Evolutionary conservation across 2,329 filamentous ascomycete genomes (phyloP), one percentile per base, ranked within the genome.

Genomic region (Trichoderma sp.): DNA sequence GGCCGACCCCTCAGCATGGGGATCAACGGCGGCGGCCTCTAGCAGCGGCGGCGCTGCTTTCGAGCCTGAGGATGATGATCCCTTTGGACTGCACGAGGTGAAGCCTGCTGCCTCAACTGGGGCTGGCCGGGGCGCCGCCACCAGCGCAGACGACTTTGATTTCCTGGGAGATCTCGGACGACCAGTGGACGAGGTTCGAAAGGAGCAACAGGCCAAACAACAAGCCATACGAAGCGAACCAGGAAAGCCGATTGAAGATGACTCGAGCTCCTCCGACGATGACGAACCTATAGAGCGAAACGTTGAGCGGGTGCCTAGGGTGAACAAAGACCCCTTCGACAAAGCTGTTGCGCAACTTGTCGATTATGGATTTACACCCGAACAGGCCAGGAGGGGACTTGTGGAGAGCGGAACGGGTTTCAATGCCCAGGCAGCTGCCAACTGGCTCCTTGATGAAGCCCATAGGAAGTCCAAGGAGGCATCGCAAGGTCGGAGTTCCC

Each of bases 281-380:
- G 79, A 79, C 6, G 71, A 72, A 30, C 74, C 75, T 11, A 73
- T 69, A 21, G 73, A 76, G 30, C 76, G 74, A 36, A 77, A 73
- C 58, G 28, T 71, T 14, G 75, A 77, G 60, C 75, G 77, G 58
- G 73, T 73, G 14, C 74, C 77, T 6, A 77, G 73, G 56, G 72
- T 76, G 21, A 78, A 76, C 47, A 77, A 81, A 75, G 80, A 84
- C 73, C 74, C 82, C 1, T 90, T 92, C 72, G 94, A 97, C 78
- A 89, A 88, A 75, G 93, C 94, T 11, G 89, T 98, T 30, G 93
- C 93, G 11, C 94, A 98, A 79, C 84, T 99, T 30, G 90, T 98
- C 3, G 95, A 98, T 75, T 98, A 98, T 89, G 96, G 96, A 0
- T 99, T 99, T 76, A 90, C 93, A 0, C 87, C 90, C 0, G 93